These are phyloP conservation scores for Camillea tinctor DNA, from an alignment of 2,329 filamentous ascomycete genomes.

Conservation along the genomic window DNA sequence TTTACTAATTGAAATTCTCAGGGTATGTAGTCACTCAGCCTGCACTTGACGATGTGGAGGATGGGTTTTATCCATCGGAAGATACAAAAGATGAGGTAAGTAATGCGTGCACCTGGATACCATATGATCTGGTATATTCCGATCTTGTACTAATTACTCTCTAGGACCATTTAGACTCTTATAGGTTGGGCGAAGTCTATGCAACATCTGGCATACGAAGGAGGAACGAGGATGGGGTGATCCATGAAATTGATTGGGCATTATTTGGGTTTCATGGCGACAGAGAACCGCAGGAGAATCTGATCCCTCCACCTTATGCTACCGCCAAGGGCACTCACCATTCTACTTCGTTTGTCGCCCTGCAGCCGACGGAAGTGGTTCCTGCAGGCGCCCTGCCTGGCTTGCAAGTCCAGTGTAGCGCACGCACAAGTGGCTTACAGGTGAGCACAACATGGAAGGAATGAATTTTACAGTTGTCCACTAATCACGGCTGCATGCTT, in stretches of 20 bases:
- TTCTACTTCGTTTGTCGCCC: slow-evolving; percentile 20
- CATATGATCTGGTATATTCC: background rate
- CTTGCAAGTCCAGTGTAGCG: slow-evolving; percentile 81
- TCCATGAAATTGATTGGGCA: slow-evolving; percentile 96
- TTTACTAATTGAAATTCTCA: slow-evolving; percentile 6
- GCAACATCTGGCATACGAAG: slow-evolving; percentile 88
- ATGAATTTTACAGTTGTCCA: background rate
- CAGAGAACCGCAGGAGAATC: slow-evolving; percentile 70
- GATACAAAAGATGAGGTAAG: slow-evolving; percentile 63
- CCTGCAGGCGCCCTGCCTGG: slow-evolving; percentile 65
- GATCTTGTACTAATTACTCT: slow-evolving; percentile 44
- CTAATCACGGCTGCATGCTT: background rate
- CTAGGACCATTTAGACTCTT: slow-evolving; percentile 75
- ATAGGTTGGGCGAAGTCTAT: slow-evolving; percentile 78
- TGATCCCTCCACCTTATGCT: slow-evolving; percentile 49
- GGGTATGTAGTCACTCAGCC: slow-evolving; percentile 84
- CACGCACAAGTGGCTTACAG: slow-evolving; percentile 77
- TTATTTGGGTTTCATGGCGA: slow-evolving; percentile 76
- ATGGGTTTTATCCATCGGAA: slow-evolving; percentile 75
- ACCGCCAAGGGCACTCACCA: slow-evolving; percentile 32
- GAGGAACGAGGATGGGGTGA: slow-evolving; percentile 65
- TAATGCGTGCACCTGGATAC: background rate
- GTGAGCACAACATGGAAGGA: slow-evolving; percentile 11
- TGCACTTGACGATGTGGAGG: slow-evolving; percentile 80
- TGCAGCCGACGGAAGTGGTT: slow-evolving; percentile 59